phyloP scores from a whole-genome alignment of 345 rosid genomes.

The Hypericum perforatum region DNA sequence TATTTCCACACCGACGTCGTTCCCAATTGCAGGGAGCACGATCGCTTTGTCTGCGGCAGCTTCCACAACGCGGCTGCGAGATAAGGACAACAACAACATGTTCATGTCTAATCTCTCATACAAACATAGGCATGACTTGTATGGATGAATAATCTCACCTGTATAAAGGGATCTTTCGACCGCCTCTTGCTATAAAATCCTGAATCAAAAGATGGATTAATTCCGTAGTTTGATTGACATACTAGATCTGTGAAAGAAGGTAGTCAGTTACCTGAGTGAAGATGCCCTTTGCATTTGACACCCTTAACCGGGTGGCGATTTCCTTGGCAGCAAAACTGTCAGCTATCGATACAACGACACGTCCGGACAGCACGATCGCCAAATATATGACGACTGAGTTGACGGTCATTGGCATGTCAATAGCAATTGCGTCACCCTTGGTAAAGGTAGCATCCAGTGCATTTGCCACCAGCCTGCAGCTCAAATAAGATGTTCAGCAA shows the following conservation, averaged over 20 bases:
- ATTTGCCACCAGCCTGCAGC: constrained; percentile 69
- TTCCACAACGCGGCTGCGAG: constrained; percentile 66
- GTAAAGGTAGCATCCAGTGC: constrained; percentile 45
- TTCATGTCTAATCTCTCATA: no score
- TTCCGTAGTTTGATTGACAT: no score
- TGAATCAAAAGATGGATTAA: constrained; percentile 18
- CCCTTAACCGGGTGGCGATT: constrained; percentile 63
- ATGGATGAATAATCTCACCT: constrained; percentile 36
- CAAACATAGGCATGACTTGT: no score
- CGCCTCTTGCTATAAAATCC: constrained; percentile 80
- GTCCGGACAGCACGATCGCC: constrained; percentile 71
- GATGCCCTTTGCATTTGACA: constrained; percentile 73
- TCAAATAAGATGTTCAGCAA: neutral
- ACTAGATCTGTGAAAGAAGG: constrained; percentile 3
- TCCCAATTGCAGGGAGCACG: constrained; percentile 59
- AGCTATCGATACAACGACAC: constrained; percentile 81
- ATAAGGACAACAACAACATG: neutral
- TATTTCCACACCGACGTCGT: constrained; percentile 32
- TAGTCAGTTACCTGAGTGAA: constrained; percentile 81
- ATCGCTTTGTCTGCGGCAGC: constrained; percentile 63
- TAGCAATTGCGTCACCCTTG: constrained; percentile 81
- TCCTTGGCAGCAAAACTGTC: constrained; percentile 89
- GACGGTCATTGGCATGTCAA: constrained; percentile 89
- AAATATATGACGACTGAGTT: constrained; percentile 71
- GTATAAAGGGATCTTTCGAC: constrained; percentile 65